Base-by-base conservation (phyloP, 2,329 filamentous ascomycete species). In the Gaeumannomyces tritici region DNA sequence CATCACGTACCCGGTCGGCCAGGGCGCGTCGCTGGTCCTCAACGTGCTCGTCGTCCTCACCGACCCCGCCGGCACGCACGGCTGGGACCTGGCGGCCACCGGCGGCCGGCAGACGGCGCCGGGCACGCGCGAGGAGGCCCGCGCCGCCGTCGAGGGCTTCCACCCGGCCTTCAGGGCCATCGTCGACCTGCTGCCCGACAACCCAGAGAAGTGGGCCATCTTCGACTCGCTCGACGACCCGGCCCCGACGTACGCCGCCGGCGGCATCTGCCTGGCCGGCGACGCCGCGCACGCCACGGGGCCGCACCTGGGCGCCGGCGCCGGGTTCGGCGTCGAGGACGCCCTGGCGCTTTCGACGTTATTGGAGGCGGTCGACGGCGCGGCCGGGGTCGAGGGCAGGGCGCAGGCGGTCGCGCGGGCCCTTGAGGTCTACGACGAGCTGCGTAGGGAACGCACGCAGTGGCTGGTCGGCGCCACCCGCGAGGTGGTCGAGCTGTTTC, bases 1-100 rank as follows among this genome's bases (percentile, higher is more conserved):
- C 8, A 75, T 89, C 28, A 85, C 81, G 0, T 89, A 88, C 68
- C 83, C 86, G 0, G 83, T 89, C 12, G 80, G 81, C 7, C 74
- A 78, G n/a, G 80, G 79, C 12, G 60, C 61, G 31, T 35, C 56
- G n/a, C 73, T 51, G 1, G 76, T 80, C 3, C 79, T 88, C 72
- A 89, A 89, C 68, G 76, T 83, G 1, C 77, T 84, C 1, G 80
- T 83, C 59, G 75, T 77, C 18, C 71, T 76, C 33, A 70, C 74
- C 0, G 72, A 79, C 29, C 73, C 1, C 59, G 67, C 2, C 68
- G 28, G 24, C 18, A 33, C 73, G 4, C 42, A 26, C 13, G 31
- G 51, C 4, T 61, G 60, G 60, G 54, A 54, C n/a, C 33, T 65
- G 9, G 27, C 57, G 29, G 61, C 0, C 65, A 65, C 21, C 65